Evolutionary conservation across 2,329 filamentous ascomycete genomes (phyloP).

Genomic region (Didymella segeticola): DNA sequence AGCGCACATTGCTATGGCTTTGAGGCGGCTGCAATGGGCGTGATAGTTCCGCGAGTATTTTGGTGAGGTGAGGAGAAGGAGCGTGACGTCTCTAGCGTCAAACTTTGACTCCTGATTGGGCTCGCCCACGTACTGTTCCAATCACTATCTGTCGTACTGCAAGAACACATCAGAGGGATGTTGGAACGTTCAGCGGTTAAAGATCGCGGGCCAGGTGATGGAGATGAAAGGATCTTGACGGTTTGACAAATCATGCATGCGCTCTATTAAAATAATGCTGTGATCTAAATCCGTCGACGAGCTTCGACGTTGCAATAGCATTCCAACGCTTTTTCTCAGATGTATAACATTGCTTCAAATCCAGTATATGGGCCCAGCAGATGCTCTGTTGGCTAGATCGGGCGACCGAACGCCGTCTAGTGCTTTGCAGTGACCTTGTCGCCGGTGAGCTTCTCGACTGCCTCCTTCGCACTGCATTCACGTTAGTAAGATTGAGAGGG

Average conservation of each 20-base stretch:
- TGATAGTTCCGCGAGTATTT: neutral
- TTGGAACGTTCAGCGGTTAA: neutral
- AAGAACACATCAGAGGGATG: neutral
- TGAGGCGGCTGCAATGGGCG: neutral
- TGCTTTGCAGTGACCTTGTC: constrained; percentile 70
- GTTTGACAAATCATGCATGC: constrained; percentile 13
- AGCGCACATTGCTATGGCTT: constrained; percentile 1
- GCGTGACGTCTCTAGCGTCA: constrained; percentile 18
- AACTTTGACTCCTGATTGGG: constrained; percentile 2
- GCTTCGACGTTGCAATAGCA: neutral
- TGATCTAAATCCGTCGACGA: constrained; percentile 11
- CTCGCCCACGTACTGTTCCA: neutral
- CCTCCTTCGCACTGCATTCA: constrained; percentile 65
- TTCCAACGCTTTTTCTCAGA: constrained; percentile 5
- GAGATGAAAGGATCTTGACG: neutral
- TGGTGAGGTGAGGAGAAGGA: constrained; percentile 8
- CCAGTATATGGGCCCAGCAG: neutral
- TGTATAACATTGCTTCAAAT: neutral
- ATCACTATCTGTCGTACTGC: neutral
- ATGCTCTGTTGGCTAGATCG: constrained; percentile 6
- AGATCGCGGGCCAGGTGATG: too few species aligned
- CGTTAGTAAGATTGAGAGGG: constrained; percentile 27
- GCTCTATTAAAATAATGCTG: constrained; percentile 11
- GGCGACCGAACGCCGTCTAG: constrained; percentile 51
- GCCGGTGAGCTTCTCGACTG: constrained; percentile 69